Evolutionary conservation across 2,329 filamentous ascomycete species (phyloP), one percentile per base, ranked within the genome.

Genomic region (Phaeosphaeriaceae sp.): DNA sequence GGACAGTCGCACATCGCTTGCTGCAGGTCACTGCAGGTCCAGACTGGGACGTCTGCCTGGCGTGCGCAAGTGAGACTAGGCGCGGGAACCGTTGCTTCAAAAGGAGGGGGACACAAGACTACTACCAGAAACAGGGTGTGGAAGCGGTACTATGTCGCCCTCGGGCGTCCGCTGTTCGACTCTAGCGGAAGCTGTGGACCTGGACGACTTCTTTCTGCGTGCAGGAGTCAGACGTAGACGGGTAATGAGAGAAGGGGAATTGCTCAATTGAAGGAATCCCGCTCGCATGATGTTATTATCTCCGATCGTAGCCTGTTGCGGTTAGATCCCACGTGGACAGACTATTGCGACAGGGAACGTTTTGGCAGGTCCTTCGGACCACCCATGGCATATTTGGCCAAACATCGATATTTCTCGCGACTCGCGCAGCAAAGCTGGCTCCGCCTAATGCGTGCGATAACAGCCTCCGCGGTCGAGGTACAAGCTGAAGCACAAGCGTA

Each of bases 1-100:
- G 5, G 25, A n/a, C 25, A 6, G 25, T 31, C 25, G 25, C 11
- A 11, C 25, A 31, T 31, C 11, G 25, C n/a, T n/a, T n/a, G n/a
- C n/a, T n/a, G n/a, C 25, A 27, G 9, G 31, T 36, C 13, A 19
- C 20, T 49, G 25, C 47, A 49, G 25, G 25, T 49, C 47, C 47
- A 49, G 47, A 36, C 47, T 49, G 25, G 25, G 20, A 44, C 20
- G 17, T 20, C 17, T 24, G 31, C 31, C 25, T 47, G 25, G 17
- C 24, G 20, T 46, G 51, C 51, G 41, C 42, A 46, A 53, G 44
- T 31, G 52, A 33, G 21, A 42, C 52, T 48, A 44, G 33, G 25
- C 24, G 11, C 25, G 33, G n/a, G 21, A 27, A 44, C 52, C 33
- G 44, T 41, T 54, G 52, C 33, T 19, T 49, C 45, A 54, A 25